Evolutionary conservation across 169 alveolate genomes (phyloP).

Genomic region (Toxoplasma gondii): DNA sequence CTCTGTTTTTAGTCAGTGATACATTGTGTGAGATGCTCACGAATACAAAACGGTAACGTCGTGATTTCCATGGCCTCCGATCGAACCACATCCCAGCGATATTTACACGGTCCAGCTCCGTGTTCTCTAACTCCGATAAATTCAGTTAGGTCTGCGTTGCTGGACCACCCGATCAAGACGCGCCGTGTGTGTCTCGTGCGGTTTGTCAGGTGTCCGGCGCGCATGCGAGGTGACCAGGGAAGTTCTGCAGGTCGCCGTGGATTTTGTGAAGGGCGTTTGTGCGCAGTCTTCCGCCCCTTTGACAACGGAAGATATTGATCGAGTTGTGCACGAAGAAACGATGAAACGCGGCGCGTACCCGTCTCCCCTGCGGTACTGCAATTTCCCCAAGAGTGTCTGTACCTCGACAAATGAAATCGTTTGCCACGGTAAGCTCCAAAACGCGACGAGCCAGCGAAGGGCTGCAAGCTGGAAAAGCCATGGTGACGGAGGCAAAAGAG

Average conservation of each 20-base stretch:
- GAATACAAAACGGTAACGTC: too few relatives aligned
- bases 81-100: too few relatives aligned
- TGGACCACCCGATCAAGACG: too few relatives aligned
- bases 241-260: conserved; percentile 30
- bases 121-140: too few relatives aligned
- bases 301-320: conserved; percentile 41
- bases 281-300: neutral
- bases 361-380: conserved; percentile 95
- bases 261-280: neutral
- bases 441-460: neutral
- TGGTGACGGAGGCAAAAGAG: too few relatives aligned
- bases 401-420: conserved; percentile 95
- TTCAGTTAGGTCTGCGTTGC: too few relatives aligned
- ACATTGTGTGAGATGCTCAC: too few relatives aligned
- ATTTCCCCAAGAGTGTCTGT: conserved; percentile 96
- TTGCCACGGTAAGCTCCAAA: conserved; percentile 92
- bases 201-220: conserved; percentile 5
- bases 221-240: conserved; percentile 29
- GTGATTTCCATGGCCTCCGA: too few relatives aligned
- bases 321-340: conserved; percentile 87
- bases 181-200: too few relatives aligned
- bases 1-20: too few relatives aligned
- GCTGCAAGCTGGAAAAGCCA: neutral
- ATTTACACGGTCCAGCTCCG: too few relatives aligned
- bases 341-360: conserved; percentile 96